phyloP scores from a whole-genome alignment of 805 yeast species.

The Saccharomycopsis capsularis region DNA sequence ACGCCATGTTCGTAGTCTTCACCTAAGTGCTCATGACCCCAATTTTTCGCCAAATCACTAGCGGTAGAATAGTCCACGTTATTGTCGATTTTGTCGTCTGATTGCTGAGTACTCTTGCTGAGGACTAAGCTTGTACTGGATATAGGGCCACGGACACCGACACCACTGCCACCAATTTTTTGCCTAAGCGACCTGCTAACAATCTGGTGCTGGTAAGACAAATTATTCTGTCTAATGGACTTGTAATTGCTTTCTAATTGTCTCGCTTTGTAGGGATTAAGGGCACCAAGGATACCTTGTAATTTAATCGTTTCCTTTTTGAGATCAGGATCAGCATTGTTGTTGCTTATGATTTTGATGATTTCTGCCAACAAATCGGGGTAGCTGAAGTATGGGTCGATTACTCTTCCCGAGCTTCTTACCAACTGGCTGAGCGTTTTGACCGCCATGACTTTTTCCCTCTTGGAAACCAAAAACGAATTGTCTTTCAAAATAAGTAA shows the following conservation, averaged over 20 bases:
- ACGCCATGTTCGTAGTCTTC: constrained; percentile 17
- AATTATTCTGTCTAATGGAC: constrained; percentile 4
- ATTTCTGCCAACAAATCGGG: constrained; percentile 82
- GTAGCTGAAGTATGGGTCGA: constrained; percentile 84
- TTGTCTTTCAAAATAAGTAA: constrained; percentile 88
- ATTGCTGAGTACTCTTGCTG: constrained; percentile 14
- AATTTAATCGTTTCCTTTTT: constrained; percentile 84
- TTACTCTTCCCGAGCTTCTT: constrained; percentile 88
- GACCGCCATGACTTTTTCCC: constrained; percentile 84
- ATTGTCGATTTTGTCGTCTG: constrained; percentile 3
- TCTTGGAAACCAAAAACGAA: constrained; percentile 49
- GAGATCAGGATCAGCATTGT: constrained; percentile 56
- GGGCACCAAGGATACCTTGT: constrained; percentile 90
- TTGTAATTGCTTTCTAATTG: constrained; percentile 61
- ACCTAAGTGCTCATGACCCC: constrained; percentile 20
- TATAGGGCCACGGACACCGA: too few relatives aligned
- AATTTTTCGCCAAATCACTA: constrained; percentile 17
- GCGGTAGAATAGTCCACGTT: constrained; percentile 2
- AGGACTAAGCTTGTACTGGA: not conserved
- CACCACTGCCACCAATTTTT: not conserved
- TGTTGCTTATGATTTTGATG: constrained; percentile 58
- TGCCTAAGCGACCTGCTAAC: too few relatives aligned
- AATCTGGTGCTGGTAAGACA: not conserved
- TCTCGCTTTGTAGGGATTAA: constrained; percentile 93
- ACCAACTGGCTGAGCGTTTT: constrained; percentile 84